These are phyloP conservation scores for Sporothrix protearum DNA, from an alignment of 2,329 filamentous ascomycete genomes.

Conservation along the genomic window DNA sequence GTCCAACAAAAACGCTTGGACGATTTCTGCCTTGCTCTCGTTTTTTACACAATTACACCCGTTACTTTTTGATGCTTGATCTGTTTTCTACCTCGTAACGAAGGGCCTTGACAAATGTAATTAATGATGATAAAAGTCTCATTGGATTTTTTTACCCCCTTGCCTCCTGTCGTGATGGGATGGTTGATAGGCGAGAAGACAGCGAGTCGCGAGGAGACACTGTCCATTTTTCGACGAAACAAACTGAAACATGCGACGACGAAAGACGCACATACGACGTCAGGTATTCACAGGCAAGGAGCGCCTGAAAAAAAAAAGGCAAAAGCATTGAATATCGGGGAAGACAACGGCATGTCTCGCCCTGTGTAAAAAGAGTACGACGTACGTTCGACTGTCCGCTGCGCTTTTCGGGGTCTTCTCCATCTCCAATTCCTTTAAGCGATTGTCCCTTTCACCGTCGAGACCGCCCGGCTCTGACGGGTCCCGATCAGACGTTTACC, in stretches of 20 bases:
- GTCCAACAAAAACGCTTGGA: neutral
- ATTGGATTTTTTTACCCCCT: neutral
- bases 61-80: neutral
- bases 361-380: neutral
- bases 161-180: neutral
- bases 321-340: too few species aligned
- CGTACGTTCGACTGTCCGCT: neutral
- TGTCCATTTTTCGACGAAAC: slow-evolving; percentile 12
- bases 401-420: neutral
- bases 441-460: neutral
- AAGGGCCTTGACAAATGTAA: neutral
- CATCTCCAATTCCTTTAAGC: neutral
- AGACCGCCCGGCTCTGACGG: neutral
- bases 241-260: slow-evolving; percentile 18
- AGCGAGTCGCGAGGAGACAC: neutral
- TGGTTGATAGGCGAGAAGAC: neutral
- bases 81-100: too few species aligned
- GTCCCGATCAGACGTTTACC: slow-evolving; percentile 15
- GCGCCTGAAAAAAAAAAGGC: neutral
- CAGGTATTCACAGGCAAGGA: neutral
- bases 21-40: neutral
- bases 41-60: neutral
- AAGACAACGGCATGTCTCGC: slow-evolving; percentile 8
- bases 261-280: neutral
- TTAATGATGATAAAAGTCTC: neutral